A percentile compares a stretch with the other conserved stretches of the same genome.
phyloP scores from a whole-genome alignment of 2,329 filamentous ascomycete species.

The Penicillium decumbens region DNA sequence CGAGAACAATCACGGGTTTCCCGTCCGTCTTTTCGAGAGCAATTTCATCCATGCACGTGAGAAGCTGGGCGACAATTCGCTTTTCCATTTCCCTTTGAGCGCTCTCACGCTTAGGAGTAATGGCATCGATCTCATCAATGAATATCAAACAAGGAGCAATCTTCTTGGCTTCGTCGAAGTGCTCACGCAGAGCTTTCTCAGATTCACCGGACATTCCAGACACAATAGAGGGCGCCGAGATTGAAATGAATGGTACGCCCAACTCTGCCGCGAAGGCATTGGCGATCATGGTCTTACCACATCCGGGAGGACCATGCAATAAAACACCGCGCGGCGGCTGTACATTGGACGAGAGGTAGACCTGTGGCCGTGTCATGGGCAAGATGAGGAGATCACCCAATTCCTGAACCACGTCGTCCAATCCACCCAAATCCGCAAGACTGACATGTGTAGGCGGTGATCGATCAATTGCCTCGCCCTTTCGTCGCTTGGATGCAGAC shows the following conservation, averaged over 20 bases:
- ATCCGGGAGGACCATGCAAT: slow-evolving; percentile 77
- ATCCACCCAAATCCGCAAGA: slow-evolving; percentile 69
- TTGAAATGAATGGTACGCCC: slow-evolving; percentile 71
- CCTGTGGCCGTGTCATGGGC: slow-evolving; percentile 64
- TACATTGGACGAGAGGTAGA: slow-evolving; percentile 61
- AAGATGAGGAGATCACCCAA: slow-evolving; percentile 67
- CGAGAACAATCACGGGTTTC: slow-evolving; percentile 81
- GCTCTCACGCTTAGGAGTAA: slow-evolving; percentile 79
- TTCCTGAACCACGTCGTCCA: slow-evolving; percentile 66
- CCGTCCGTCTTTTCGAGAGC: slow-evolving; percentile 65
- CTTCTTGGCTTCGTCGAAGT: slow-evolving; percentile 81
- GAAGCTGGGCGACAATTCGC: slow-evolving; percentile 74
- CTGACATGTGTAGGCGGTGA: slow-evolving; percentile 63
- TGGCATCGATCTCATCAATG: slow-evolving; percentile 87
- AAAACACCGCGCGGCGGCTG: slow-evolving; percentile 70
- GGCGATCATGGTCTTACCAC: slow-evolving; percentile 80
- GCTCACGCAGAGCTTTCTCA: slow-evolving; percentile 76
- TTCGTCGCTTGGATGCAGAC: slow-evolving; percentile 62
- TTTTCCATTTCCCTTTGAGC: slow-evolving; percentile 86
- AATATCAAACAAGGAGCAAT: slow-evolving; percentile 86
- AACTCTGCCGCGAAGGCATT: slow-evolving; percentile 73
- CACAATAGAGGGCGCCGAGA: slow-evolving; percentile 76
- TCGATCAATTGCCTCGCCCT: slow-evolving; percentile 55
- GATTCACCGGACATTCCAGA: slow-evolving; percentile 86
- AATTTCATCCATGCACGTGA: slow-evolving; percentile 81